These are phyloP conservation scores for Coprinellus aureogranulatus DNA, from an alignment of 768 basidiomycete genomes.

Conservation along the genomic window DNA sequence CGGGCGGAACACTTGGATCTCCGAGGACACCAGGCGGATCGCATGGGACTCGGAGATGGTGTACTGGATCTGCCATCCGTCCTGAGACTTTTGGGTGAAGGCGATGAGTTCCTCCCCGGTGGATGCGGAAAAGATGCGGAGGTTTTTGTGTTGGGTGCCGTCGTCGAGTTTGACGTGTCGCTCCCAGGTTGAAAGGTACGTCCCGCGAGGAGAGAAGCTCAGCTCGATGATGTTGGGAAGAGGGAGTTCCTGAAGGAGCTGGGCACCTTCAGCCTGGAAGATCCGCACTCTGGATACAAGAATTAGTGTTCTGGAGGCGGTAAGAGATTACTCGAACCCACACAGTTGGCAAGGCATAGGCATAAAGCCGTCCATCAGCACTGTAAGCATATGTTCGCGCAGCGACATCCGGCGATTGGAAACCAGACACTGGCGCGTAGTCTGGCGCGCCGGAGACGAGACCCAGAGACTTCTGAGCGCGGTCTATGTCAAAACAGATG, in stretches of 20 bases:
- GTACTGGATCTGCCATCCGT: constrained; percentile 90
- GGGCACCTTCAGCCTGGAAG: constrained; percentile 69
- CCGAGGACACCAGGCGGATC: constrained; percentile 72
- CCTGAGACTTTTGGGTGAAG: constrained; percentile 88
- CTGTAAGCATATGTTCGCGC: constrained; percentile 81
- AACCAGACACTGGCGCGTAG: constrained; percentile 64
- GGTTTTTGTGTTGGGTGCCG: constrained; percentile 89
- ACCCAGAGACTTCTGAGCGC: constrained; percentile 91
- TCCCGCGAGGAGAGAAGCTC: constrained; percentile 89
- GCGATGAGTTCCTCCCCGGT: constrained; percentile 84
- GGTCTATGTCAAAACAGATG: constrained; percentile 49
- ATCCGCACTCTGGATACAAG: constrained; percentile 60
- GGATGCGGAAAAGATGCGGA: constrained; percentile 82
- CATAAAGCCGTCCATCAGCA: constrained; percentile 82
- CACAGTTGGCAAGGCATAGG: constrained; percentile 75
- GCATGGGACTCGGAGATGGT: constrained; percentile 88
- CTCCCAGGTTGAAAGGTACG: constrained; percentile 95
- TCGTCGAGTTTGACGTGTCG: constrained; percentile 89
- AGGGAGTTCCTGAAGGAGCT: constrained; percentile 71
- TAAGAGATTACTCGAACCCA: constrained; percentile 39
- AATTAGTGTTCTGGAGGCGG: constrained; percentile 12
- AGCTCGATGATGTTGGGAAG: constrained; percentile 79
- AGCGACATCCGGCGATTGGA: constrained; percentile 64
- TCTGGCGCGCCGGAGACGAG: constrained; percentile 80
- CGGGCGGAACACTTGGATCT: constrained; percentile 85